A percentile compares a stretch with the other conserved stretches of the same genome.
Evolutionary conservation across 331 rosid species (phyloP).

Genomic region (Quercus phellos): DNA sequence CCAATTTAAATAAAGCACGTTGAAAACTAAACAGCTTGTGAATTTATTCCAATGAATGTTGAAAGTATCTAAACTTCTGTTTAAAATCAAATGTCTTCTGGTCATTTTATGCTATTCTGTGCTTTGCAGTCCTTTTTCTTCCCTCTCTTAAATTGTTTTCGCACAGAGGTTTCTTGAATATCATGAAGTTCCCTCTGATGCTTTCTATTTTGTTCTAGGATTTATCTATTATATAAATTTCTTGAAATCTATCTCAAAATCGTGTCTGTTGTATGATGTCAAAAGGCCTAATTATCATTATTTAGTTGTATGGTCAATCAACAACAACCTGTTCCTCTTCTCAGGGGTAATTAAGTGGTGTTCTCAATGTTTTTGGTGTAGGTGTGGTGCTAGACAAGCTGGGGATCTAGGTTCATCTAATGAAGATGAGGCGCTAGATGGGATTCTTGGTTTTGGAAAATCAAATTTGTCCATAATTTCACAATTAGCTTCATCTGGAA

Average conservation of each 20-base stretch:
- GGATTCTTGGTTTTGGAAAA: conserved; percentile 97
- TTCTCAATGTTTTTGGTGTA: conserved; percentile 30
- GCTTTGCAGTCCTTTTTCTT: not conserved
- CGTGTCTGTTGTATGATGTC: not conserved
- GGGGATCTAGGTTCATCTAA: conserved; percentile 65
- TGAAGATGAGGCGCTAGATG: conserved; percentile 84
- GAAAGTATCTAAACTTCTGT: not conserved
- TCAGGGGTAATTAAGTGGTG: conserved; percentile 5
- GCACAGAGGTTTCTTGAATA: not conserved
- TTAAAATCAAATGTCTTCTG: not conserved
- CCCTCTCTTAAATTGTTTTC: not conserved
- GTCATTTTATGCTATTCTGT: not conserved
- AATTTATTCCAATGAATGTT: not conserved
- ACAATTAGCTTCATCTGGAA: conserved; percentile 81
- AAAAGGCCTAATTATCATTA: not conserved
- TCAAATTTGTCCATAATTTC: conserved; percentile 89
- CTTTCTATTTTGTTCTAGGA: not conserved
- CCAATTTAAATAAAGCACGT: not conserved
- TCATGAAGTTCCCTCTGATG: not conserved
- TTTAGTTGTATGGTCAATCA: not conserved
- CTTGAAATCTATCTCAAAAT: not conserved
- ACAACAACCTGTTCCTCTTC: conserved; percentile 7
- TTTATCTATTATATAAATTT: not conserved
- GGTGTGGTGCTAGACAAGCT: conserved; percentile 95
- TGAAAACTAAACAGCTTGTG: not conserved